Evolutionary conservation across 306 rosid genomes (phyloP).

Genomic region (Lathyrus aphaca): DNA sequence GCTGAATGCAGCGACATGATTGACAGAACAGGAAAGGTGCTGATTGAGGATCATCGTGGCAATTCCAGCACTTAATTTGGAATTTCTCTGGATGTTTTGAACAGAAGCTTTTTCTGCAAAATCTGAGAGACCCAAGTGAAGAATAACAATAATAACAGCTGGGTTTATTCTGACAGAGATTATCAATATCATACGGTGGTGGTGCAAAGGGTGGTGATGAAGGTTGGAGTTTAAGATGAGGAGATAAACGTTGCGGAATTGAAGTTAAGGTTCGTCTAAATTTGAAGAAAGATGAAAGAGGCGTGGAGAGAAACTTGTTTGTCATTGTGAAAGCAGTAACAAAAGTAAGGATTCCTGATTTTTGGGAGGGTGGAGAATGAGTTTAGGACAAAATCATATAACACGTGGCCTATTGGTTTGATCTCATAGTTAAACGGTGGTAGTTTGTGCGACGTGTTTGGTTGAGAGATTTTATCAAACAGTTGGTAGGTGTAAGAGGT

Average conservation of each 20-base stretch:
- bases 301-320: slow-evolving; percentile 46
- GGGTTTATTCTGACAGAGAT: slow-evolving; percentile 1
- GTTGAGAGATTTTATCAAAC: neutral
- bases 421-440: neutral
- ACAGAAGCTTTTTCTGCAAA: slow-evolving; percentile 39
- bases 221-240: slow-evolving; percentile 8
- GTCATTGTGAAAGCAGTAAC: slow-evolving; percentile 44
- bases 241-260: slow-evolving; percentile 21
- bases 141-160: slow-evolving; percentile 18
- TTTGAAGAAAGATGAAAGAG: slow-evolving; percentile 48
- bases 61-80: slow-evolving; percentile 70
- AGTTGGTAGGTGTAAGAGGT: neutral
- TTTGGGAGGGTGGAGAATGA: neutral
- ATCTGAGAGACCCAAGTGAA: slow-evolving; percentile 27
- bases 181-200: slow-evolving; percentile 5
- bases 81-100: slow-evolving; percentile 48
- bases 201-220: slow-evolving; percentile 26
- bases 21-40: slow-evolving; percentile 64
- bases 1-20: slow-evolving; percentile 77
- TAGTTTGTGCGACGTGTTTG: neutral
- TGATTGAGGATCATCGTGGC: slow-evolving; percentile 48
- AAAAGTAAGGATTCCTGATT: slow-evolving; percentile 9
- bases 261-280: slow-evolving; percentile 39
- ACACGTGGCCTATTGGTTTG: neutral
- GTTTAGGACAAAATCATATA: neutral